Conservation (phyloP, 768 basidiomycete genomes). For the button mushroom (Agaricus bisporus) region DNA sequence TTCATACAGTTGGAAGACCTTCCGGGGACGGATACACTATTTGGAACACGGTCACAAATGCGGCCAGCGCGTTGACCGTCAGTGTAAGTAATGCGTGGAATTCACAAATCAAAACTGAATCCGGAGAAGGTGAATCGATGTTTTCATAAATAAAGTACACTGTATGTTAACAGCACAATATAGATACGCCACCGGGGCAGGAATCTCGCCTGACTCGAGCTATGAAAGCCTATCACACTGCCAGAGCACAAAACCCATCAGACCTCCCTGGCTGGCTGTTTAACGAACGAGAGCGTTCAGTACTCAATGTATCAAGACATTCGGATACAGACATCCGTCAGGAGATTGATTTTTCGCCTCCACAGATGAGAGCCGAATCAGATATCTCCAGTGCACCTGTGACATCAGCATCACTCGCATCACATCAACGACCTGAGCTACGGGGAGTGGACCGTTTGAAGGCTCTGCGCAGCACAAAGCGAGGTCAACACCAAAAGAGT, state of each 20-base stretch:
- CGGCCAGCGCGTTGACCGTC: constrained; percentile 46
- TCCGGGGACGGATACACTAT: constrained; percentile 20
- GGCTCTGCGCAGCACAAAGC: constrained; percentile 45
- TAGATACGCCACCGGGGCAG: constrained; percentile 46
- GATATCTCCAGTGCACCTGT: background rate
- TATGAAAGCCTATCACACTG: constrained; percentile 64
- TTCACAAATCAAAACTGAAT: constrained; percentile 29
- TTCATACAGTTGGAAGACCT: background rate
- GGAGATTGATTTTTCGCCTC: background rate
- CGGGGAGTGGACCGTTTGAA: constrained; percentile 39
- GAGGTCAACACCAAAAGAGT: constrained; percentile 12
- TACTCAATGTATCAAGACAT: constrained; percentile 14
- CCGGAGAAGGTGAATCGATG: constrained; percentile 38
- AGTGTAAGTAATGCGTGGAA: constrained; percentile 57
- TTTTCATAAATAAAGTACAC: background rate
- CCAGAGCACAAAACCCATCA: constrained; percentile 46
- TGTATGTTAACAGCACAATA: background rate
- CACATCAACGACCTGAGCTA: background rate
- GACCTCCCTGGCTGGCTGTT: constrained; percentile 69
- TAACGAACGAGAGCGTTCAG: constrained; percentile 45
- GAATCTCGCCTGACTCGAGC: constrained; percentile 58
- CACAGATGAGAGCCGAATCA: background rate
- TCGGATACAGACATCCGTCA: constrained; percentile 13
- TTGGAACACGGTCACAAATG: constrained; percentile 53
- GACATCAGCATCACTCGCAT: background rate